Evolutionary conservation across 2,329 filamentous ascomycete species (phyloP), one percentile per base, ranked within the genome.

Genomic region (Pseudogymnoascus sp.): DNA sequence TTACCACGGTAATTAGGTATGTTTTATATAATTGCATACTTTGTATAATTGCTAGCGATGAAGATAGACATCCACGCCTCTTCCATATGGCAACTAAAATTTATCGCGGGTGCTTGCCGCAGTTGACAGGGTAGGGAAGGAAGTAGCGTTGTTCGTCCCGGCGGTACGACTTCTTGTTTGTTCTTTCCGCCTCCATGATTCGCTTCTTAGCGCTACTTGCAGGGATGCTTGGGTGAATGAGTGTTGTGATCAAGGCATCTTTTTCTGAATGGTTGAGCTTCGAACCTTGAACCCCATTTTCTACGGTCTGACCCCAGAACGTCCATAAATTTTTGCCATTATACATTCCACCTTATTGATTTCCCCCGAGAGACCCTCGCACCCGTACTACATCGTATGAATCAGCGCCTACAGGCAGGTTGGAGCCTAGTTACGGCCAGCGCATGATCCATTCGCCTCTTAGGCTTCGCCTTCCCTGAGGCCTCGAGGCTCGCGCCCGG

Each of bases 171-270:
- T 60, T 60, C 59, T 60, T 42, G 59, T 11, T 31, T 60, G 59
- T 60, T 60, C 59, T 42, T 60, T 60, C 59, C 59, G 23, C 33
- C 33, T 60, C 59, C 59, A 60, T 60, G 59, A 60, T 60, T 60
- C 59, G 59, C 59, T 60, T 60, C 59, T 60, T 60, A 60, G 59
- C 59, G 59, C 59, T 42, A 60, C 33, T 60, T 37, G 29, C 59
- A 60, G 59, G 59, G 59, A 42, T 60, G 19, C 59, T 60, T 37
- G 59, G 37, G 17, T 23, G 59, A 42, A 5, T 60, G 59, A 60
- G 59, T 60, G 59, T 60, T 60, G 59, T 60, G 59, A 60, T 60
- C 59, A 60, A 60, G 59, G 59, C 59, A 60, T 60, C 59, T 60
- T 60, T 60, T 60, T 60, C 59, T 60, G 59, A 42, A 37, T 37